These are phyloP conservation scores for Ophiostoma novo-ulmi DNA, from an alignment of 2,329 filamentous ascomycete species.

Conservation along the genomic window DNA sequence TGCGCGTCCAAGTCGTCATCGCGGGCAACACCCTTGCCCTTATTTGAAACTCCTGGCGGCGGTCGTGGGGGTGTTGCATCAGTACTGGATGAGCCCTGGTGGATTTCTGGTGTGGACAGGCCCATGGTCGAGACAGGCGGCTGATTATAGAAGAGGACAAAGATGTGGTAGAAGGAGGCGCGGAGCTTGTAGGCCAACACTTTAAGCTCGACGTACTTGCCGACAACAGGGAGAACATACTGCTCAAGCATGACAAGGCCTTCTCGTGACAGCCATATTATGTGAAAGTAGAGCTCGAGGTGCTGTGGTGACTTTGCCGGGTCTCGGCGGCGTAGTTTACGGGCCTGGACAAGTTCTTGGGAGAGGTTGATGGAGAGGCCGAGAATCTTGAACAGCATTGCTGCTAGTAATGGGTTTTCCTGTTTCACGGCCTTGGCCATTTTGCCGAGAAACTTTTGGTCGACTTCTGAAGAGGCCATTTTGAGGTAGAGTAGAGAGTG, in stretches of 20 bases:
- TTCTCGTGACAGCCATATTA: conserved; percentile 92
- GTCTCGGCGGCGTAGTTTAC: conserved; percentile 78
- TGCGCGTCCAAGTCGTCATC: conserved; percentile 36
- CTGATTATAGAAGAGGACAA: conserved; percentile 91
- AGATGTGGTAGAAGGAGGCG: conserved; percentile 93
- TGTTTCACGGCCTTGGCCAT: conserved; percentile 74
- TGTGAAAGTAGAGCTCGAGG: conserved; percentile 76
- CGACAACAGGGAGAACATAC: conserved; percentile 81
- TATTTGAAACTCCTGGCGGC: conserved; percentile 33
- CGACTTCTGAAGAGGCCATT: conserved; percentile 96
- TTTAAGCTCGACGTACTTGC: conserved; percentile 73
- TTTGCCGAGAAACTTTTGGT: conserved; percentile 92
- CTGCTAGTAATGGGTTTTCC: conserved; percentile 72
- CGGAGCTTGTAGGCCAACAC: conserved; percentile 87
- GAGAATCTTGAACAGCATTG: conserved; percentile 83
- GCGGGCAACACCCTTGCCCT: conserved; percentile 46
- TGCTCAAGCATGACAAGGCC: conserved; percentile 81
- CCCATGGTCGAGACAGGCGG: conserved; percentile 65
- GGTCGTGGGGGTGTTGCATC: conserved; percentile 35
- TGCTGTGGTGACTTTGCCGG: conserved; percentile 68
- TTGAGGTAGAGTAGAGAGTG: conserved; percentile 24
- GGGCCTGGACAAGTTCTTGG: conserved; percentile 73
- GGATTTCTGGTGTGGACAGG: conserved; percentile 45
- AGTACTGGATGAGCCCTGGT: conserved; percentile 33
- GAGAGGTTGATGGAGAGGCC: conserved; percentile 86